Evolutionary conservation across 805 yeast genomes (phyloP).

Genomic region (Yueomyces sp.): DNA sequence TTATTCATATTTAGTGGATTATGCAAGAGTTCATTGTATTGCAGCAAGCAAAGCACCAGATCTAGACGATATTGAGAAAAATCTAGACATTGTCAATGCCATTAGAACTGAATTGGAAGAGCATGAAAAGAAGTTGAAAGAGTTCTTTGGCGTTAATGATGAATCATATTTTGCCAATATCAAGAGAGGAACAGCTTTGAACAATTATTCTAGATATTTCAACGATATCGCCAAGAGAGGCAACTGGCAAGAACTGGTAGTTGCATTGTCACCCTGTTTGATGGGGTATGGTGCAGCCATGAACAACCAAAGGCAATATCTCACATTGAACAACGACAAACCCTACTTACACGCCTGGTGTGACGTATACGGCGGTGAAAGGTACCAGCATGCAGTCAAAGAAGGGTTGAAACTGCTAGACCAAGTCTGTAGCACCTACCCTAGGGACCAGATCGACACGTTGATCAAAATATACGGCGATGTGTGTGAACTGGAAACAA

Average conservation of each 20-base stretch:
- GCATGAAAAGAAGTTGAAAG: conserved; percentile 39
- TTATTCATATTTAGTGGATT: conserved; percentile 54
- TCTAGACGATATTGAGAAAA: conserved; percentile 35
- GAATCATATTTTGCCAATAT: conserved; percentile 34
- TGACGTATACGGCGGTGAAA: conserved; percentile 43
- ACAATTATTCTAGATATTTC: conserved; percentile 48
- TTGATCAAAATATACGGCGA: conserved; percentile 45
- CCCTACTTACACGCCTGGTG: conserved; percentile 39
- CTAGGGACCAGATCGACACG: conserved; percentile 33
- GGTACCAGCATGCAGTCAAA: conserved; percentile 40
- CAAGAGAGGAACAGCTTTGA: conserved; percentile 41
- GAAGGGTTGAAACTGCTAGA: conserved; percentile 40
- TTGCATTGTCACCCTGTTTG: conserved; percentile 64
- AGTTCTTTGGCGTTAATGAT: conserved; percentile 24
- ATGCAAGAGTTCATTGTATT: conserved; percentile 50
- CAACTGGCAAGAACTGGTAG: conserved; percentile 51
- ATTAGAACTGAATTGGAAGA: conserved; percentile 42
- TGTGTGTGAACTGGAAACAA: conserved; percentile 47
- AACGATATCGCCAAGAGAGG: conserved; percentile 36
- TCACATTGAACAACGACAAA: conserved; percentile 14
- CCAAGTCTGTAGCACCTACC: conserved; percentile 27
- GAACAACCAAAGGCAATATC: conserved; percentile 20
- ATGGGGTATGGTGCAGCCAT: conserved; percentile 60
- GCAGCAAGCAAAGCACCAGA: conserved; percentile 52
- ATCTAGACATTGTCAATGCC: conserved; percentile 36